Percentiles rank a stretch among this genome's conserved stretches.
Conservation (phyloP, 2,329 filamentous ascomycete genomes). For the Colletotrichum nymphaeae region DNA sequence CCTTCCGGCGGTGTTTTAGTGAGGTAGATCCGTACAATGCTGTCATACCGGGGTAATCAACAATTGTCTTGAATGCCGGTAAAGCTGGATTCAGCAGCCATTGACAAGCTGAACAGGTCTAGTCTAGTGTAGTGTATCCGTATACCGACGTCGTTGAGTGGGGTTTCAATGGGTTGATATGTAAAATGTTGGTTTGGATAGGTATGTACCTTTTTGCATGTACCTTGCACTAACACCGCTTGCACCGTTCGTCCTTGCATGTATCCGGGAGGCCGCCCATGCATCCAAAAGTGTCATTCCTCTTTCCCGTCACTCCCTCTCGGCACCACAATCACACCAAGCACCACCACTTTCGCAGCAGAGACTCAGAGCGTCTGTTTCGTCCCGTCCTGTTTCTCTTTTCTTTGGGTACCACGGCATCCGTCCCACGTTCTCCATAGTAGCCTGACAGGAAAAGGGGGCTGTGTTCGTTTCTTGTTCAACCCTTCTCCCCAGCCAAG, state of each 20-base stretch:
- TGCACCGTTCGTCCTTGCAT: background rate
- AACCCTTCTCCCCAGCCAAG: constrained; percentile 13
- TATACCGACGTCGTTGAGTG: background rate
- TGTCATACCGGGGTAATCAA: background rate
- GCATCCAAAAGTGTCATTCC: constrained; percentile 6
- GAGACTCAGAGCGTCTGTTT: constrained; percentile 5
- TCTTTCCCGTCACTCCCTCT: background rate
- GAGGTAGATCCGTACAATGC: background rate
- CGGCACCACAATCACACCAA: background rate
- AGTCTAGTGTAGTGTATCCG: background rate
- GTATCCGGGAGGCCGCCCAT: constrained; percentile 7
- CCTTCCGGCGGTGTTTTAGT: background rate
- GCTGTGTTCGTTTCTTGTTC: constrained; percentile 34
- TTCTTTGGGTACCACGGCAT: constrained; percentile 6
- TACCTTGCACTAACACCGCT: background rate
- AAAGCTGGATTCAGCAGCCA: background rate
- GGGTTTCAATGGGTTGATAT: background rate
- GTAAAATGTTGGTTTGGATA: background rate
- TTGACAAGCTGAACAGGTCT: background rate
- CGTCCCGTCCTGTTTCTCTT: constrained; percentile 12
- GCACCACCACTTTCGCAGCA: background rate
- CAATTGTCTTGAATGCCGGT: background rate
- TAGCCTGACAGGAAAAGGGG: constrained; percentile 35
- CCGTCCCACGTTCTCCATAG: constrained; percentile 30
- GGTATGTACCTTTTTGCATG: background rate